These are phyloP conservation scores for Rhododendron molle DNA, from an alignment of 148 eudicot genomes.

Conservation along the genomic window DNA sequence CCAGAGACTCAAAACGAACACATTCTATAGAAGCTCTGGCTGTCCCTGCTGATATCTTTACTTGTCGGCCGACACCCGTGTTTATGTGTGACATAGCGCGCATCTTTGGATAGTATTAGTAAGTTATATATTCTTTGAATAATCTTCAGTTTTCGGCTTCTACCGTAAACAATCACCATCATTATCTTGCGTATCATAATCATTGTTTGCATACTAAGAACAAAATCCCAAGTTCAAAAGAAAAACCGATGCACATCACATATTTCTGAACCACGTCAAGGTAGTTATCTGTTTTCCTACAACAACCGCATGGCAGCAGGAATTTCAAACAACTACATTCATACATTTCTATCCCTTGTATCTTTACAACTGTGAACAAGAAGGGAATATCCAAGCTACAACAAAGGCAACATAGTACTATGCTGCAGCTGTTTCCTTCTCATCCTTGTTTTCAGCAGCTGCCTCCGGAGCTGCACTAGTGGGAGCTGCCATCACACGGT, in stretches of 20 bases:
- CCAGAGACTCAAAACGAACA: no score
- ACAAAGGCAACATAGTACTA: background rate
- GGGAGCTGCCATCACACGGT: constrained; percentile 32
- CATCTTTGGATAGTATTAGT: background rate
- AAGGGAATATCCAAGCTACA: constrained; percentile 1
- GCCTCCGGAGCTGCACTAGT: constrained; percentile 11
- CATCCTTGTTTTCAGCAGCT: constrained; percentile 21
- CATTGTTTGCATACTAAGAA: background rate
- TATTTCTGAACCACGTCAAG: background rate
- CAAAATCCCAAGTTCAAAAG: background rate
- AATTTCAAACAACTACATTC: background rate
- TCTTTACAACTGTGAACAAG: background rate
- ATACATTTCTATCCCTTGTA: background rate
- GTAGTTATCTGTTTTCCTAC: background rate
- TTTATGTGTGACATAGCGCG: no score
- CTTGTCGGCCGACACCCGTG: background rate
- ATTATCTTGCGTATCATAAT: background rate
- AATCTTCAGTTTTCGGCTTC: background rate
- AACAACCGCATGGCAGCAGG: constrained; percentile 3
- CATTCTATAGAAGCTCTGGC: background rate
- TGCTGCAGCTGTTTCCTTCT: constrained; percentile 22
- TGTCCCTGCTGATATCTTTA: no score
- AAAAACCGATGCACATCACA: background rate
- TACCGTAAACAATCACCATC: background rate
- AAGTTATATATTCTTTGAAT: background rate